A percentile compares a stretch with the other conserved stretches of the same genome.
These are phyloP conservation scores for Megacollybia marginata DNA, from an alignment of 768 basidiomycete species.

Conservation along the genomic window DNA sequence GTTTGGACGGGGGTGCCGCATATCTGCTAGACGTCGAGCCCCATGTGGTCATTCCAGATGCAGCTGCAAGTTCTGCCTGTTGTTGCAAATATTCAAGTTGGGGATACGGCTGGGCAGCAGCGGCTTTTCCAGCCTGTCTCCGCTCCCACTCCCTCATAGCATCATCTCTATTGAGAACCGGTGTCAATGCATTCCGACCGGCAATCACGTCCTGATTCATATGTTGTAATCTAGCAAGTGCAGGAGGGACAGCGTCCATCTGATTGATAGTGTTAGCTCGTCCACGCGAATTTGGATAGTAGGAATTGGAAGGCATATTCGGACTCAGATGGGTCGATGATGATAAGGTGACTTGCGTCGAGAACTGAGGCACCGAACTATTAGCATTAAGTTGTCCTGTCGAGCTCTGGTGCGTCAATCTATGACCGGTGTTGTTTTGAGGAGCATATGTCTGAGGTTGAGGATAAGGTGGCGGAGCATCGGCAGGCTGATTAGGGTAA, in stretches of 20 bases:
- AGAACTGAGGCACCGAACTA: constrained; percentile 24
- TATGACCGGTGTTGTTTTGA: constrained; percentile 29
- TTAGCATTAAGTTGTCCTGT: constrained; percentile 35
- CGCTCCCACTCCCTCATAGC: constrained; percentile 95
- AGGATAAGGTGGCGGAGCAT: constrained; percentile 24
- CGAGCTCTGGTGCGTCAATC: constrained; percentile 43
- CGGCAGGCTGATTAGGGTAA: constrained; percentile 22
- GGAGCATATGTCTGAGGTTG: constrained; percentile 29
- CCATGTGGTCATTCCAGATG: constrained; percentile 58
- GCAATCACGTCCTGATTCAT: constrained; percentile 80
- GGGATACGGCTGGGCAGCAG: constrained; percentile 73
- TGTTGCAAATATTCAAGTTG: constrained; percentile 90
- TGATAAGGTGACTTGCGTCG: constrained; percentile 22
- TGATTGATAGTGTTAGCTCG: constrained; percentile 90
- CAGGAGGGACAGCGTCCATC: constrained; percentile 91
- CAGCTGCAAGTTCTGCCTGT: constrained; percentile 77
- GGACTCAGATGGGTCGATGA: constrained; percentile 34
- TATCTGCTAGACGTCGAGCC: constrained; percentile 36
- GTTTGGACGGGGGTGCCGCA: constrained; percentile 48
- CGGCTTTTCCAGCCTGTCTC: constrained; percentile 66
- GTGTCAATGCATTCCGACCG: constrained; percentile 80
- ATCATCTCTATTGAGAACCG: constrained; percentile 92
- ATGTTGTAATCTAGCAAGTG: constrained; percentile 81
- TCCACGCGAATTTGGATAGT: constrained; percentile 58
- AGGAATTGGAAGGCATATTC: constrained; percentile 58